Evolutionary conservation across 352 stramenopile genomes (phyloP).

Genomic region (Phytophthora agathidicida): DNA sequence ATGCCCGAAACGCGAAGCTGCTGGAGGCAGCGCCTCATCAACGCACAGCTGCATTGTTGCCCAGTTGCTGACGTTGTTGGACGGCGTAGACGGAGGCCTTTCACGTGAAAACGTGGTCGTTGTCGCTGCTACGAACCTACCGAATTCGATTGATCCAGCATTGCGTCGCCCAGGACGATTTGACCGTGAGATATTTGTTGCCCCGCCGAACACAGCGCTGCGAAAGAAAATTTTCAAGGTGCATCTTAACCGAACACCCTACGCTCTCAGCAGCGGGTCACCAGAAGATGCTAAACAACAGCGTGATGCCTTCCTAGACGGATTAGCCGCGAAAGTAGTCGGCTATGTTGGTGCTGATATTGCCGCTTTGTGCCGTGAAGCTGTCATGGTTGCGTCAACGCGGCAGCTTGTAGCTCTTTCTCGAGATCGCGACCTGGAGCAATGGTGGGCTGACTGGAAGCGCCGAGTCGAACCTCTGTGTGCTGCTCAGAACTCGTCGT

Average conservation of each 20-base stretch:
- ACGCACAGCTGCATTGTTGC: constrained; percentile 89
- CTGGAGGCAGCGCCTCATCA: constrained; percentile 33
- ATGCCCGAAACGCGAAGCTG: constrained; percentile 90
- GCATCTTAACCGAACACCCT: constrained; percentile 54
- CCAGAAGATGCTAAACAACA: constrained; percentile 16
- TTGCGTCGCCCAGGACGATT: constrained; percentile 81
- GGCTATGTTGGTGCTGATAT: constrained; percentile 88
- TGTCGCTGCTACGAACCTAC: constrained; percentile 94
- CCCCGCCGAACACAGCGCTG: constrained; percentile 43
- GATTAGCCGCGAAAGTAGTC: constrained; percentile 55
- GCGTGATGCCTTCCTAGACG: constrained; percentile 38
- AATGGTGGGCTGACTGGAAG: constrained; percentile 73
- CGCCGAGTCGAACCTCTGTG: constrained; percentile 42
- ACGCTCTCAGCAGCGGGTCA: constrained; percentile 22
- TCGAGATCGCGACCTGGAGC: constrained; percentile 49
- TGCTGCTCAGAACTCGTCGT: constrained; percentile 16
- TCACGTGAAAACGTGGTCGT: constrained; percentile 91
- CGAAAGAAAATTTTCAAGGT: constrained; percentile 73
- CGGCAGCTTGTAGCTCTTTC: constrained; percentile 66
- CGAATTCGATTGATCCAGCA: constrained; percentile 91
- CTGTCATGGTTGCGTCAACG: constrained; percentile 66
- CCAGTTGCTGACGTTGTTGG: constrained; percentile 95
- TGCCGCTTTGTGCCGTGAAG: constrained; percentile 76
- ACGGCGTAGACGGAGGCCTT: constrained; percentile 79
- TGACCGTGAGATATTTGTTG: constrained; percentile 79